phyloP scores from a whole-genome alignment of 2,329 filamentous ascomycete species.

The Lachnellula subtilissima region DNA sequence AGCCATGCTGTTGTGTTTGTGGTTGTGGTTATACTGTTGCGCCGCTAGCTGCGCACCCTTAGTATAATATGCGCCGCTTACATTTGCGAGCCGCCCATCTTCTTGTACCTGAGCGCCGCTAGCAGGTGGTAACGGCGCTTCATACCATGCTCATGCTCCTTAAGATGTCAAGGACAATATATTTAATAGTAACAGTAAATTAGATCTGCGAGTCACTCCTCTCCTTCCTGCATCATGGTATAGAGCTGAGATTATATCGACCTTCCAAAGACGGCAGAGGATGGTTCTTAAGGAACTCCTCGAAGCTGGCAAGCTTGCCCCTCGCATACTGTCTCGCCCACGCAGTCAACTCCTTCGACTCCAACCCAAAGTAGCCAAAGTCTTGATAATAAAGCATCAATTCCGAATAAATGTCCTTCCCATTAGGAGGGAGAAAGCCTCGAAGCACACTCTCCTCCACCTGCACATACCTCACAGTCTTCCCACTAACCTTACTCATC shows the following conservation, averaged over 20 bases:
- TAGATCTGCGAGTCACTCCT: too few relatives aligned
- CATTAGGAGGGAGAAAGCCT: constrained; percentile 1
- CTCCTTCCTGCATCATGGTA: too few relatives aligned
- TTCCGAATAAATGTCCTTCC: constrained; percentile 19
- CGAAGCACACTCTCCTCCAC: constrained; percentile 11
- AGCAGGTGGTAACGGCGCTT: too few relatives aligned
- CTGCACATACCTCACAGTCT: constrained; percentile 19
- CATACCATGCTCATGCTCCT: too few relatives aligned
- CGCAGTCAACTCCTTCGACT: constrained; percentile 28
- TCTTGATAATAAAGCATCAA: constrained; percentile 26
- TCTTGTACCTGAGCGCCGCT: too few relatives aligned
- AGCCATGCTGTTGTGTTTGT: too few relatives aligned
- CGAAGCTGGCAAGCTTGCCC: constrained; percentile 31
- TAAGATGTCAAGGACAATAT: too few relatives aligned
- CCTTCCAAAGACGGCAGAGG: constrained; percentile 9
- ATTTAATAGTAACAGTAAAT: too few relatives aligned
- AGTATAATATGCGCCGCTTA: too few relatives aligned
- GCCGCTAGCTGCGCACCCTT: too few relatives aligned
- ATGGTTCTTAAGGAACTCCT: constrained; percentile 33
- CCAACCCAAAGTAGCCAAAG: constrained; percentile 35
- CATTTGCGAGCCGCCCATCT: too few relatives aligned
- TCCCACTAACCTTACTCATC: constrained; percentile 32
- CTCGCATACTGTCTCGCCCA: constrained; percentile 29
- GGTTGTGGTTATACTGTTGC: too few relatives aligned
- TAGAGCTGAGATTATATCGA: not conserved